phyloP scores from a whole-genome alignment of 148 eudicot genomes.

The Amaranthus cruentus region DNA sequence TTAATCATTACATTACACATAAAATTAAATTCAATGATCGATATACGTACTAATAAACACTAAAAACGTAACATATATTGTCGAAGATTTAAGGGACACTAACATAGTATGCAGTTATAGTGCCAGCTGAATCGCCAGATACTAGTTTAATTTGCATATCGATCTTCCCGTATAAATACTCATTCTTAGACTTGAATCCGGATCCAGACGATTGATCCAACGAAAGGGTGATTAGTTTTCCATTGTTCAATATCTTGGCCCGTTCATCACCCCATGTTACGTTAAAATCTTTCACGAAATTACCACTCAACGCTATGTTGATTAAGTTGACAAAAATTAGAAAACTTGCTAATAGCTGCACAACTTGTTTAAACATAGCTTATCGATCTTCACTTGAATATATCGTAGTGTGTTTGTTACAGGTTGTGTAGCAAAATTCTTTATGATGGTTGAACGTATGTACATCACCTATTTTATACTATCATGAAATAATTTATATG shows the following conservation, averaged over 20 bases:
- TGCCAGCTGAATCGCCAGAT: constrained; percentile 23
- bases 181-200: constrained; percentile 16
- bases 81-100: neutral
- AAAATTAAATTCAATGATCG: neutral
- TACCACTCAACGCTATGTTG: neutral
- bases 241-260: constrained; percentile 14
- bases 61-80: neutral
- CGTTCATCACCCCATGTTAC: constrained; percentile 21
- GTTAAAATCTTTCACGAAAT: constrained; percentile 16
- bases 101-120: constrained; percentile 21
- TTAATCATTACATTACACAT: neutral
- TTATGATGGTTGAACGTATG: too few relatives aligned
- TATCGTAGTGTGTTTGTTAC: too few relatives aligned
- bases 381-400: too few relatives aligned
- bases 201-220: constrained; percentile 19
- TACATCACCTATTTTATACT: too few relatives aligned
- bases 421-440: too few relatives aligned
- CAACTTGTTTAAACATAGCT: too few relatives aligned
- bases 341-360: neutral
- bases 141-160: constrained; percentile 24
- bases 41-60: too few relatives aligned
- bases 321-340: constrained; percentile 5
- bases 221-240: constrained; percentile 21
- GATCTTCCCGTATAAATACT: constrained; percentile 15
- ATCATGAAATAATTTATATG: too few relatives aligned